Conservation (phyloP, 768 basidiomycete species). For the Cytidiella melzeri region DNA sequence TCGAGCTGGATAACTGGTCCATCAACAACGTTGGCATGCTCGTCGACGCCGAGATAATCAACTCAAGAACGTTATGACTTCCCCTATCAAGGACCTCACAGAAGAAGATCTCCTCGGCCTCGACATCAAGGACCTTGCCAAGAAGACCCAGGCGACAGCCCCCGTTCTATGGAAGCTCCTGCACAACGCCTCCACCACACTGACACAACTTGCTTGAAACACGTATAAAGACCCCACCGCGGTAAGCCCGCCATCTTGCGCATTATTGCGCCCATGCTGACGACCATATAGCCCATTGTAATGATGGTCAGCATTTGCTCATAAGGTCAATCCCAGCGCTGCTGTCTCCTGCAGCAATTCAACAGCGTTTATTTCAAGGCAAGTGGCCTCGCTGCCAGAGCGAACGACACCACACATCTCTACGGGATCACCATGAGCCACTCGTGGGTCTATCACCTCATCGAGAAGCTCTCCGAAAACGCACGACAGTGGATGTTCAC, state of each 20-base stretch:
- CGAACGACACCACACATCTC: constrained; percentile 31
- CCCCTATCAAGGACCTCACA: neutral
- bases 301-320: too few relatives aligned
- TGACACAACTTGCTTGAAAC: constrained; percentile 2
- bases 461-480: neutral
- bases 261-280: neutral
- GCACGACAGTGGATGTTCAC: constrained; percentile 20
- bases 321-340: too few relatives aligned
- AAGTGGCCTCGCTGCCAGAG: constrained; percentile 31
- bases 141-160: neutral
- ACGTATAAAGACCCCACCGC: constrained; percentile 5
- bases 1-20: neutral
- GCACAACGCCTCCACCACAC: constrained; percentile 4
- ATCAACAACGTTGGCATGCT: neutral
- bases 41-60: constrained; percentile 5
- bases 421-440: constrained; percentile 35
- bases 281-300: too few relatives aligned
- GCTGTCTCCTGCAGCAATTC: constrained; percentile 29
- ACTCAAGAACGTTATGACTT: neutral
- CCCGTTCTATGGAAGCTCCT: constrained; percentile 6
- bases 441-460: constrained; percentile 25
- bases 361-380: constrained; percentile 32
- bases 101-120: constrained; percentile 5
- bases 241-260: neutral
- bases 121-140: neutral